Base-by-base conservation (phyloP, 83 land plant genomes). In the Larix sibirica region DNA sequence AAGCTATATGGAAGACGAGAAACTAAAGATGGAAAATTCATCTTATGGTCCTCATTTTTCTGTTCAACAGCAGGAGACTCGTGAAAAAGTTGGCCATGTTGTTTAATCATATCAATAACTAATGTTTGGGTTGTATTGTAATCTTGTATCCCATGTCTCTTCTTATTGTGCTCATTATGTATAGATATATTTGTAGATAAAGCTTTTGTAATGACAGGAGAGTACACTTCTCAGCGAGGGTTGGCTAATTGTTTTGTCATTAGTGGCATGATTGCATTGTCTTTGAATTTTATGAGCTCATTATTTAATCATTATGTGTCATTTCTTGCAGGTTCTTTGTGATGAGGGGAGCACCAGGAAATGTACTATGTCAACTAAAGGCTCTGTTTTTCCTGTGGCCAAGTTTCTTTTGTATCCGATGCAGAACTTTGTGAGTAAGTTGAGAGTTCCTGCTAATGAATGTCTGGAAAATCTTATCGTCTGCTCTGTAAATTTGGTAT, bases 11-110 rank as follows among this genome's bases (percentile, higher is more conserved):
- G 54, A 71, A 42, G 59, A 75, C 60, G 13, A 75, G 28, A 75
- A 75, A 50, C 28, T 23, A 23, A 75, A 50, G 60, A 54, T 47
- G 56, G 78, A 75, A 75, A 75, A 50, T 50, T 75, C 78, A 75
- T 47, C 78, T 23, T 10, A 75, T 23, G 59, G 18, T 50, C 31
- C 6, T 75, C 54, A 40, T 18, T 23, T 47, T 50, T 26, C 59
- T 28, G 26, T 6, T 47, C 58, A 42, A 75, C 78, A 24, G 60
- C 10, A 9, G 17, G 78, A 44, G 8, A 47, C 16, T 75, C 10
- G 44, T 75, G 78, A 44, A 71, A 71, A 42, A 21, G 76, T 69
- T 69, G 42, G 73, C 33, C 9, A 33, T 36, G 7, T 42, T 69
- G 6, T 31, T 69, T 69, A 31, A 31, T 31, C 18, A 4, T 26